These are phyloP conservation scores for Populus hybrid DNA, from an alignment of 441 rosid genomes.

Conservation along the genomic window DNA sequence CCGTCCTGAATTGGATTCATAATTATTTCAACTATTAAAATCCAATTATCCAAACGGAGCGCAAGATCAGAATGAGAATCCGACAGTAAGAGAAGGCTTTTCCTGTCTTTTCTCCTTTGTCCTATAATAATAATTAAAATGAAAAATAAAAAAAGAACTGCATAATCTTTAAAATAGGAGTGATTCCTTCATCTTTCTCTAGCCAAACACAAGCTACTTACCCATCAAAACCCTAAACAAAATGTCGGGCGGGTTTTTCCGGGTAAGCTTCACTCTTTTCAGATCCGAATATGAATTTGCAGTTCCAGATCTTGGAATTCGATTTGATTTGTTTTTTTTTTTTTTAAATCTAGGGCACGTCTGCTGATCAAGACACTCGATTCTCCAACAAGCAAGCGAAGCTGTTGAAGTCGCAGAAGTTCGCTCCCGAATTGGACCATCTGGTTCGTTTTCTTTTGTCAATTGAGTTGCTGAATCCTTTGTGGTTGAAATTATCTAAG, in stretches of 20 bases:
- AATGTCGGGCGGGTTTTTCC: slow-evolving; percentile 96
- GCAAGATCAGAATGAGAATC: no score
- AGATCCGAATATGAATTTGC: background rate
- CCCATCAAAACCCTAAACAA: slow-evolving; percentile 40
- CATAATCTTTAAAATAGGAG: background rate
- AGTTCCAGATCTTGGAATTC: slow-evolving; percentile 21
- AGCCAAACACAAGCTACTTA: background rate
- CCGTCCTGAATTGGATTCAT: no score
- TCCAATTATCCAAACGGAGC: background rate
- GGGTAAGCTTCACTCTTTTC: slow-evolving; percentile 36
- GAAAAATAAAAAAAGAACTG: background rate
- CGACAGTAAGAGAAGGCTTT: background rate
- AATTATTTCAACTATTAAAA: no score
- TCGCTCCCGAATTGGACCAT: slow-evolving; percentile 79
- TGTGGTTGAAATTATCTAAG: background rate
- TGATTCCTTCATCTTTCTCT: background rate
- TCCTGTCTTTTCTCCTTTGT: background rate
- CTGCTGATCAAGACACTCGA: slow-evolving; percentile 97
- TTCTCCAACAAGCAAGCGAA: slow-evolving; percentile 99
- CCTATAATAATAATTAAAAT: background rate
- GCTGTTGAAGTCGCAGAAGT: slow-evolving; percentile 90
- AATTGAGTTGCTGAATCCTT: slow-evolving; percentile 2
- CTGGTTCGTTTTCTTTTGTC: slow-evolving; percentile 46
- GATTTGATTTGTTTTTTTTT: slow-evolving; percentile 6
- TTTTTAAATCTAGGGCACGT: slow-evolving; percentile 60